Base-by-base conservation (phyloP, 2,329 filamentous ascomycete genomes). In the Aspergillus udagawae region DNA sequence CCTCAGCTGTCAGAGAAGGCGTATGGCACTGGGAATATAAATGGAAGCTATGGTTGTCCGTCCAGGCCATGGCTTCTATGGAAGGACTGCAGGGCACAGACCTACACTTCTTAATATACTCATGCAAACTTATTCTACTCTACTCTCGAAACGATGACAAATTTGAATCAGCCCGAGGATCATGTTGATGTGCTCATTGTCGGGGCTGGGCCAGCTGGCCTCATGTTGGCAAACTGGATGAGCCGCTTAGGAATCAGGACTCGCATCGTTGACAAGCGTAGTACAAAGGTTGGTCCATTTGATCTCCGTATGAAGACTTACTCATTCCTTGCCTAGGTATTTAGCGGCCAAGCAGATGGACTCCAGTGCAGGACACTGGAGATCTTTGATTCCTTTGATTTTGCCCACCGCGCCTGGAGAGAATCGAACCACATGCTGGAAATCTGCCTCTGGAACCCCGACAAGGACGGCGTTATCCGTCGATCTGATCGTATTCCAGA, bases 371-470 rank as follows among this genome's bases (percentile, higher is more conserved):
- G 87, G 1, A 89, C 85, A 0, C 76, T 90, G 1, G 86, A 91
- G 69, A 88, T 91, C n/a, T 83, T 91, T 55, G 86, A 91, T 63
- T 85, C 83, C 51, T 88, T 91, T 63, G 87, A 84, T 0, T 83
- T 91, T 57, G 85, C 78, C 2, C 82, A 90, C 60, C 75, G 82
- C 4, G 82, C 81, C 1, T 85, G 84, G 82, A 47, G 41, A 12
- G 66, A 70, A 20, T 57, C 67, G 4, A 70, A 67, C 57, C 65
- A 63, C 23, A 65, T 63, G 55, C n/a, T 66, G 0, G 66, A 68
- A n/a, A 63, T 67, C 17, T 67, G 61, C 45, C 52, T 73, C 58
- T 57, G 60, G 84, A 88, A 88, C 58, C 87, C 87, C 0, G 83
- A 84, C 55, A 70, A 79, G 32, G 73, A 85, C 38, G 85, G 86